Conservation (phyloP, 345 rosid species). For the Noccaea caerulescens region DNA sequence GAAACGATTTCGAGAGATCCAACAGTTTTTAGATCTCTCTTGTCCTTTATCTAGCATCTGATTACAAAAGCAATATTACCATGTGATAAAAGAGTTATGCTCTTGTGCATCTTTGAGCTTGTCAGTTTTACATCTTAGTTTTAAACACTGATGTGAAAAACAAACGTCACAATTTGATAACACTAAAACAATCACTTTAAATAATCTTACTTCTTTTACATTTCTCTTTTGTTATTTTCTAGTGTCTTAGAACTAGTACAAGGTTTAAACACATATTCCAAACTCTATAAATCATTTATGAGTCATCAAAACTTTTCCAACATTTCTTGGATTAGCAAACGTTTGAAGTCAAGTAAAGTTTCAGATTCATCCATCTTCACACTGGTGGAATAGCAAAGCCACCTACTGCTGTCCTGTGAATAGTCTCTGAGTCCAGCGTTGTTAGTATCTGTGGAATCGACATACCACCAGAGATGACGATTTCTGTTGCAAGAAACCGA, state of each 20-base stretch:
- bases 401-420: conserved; percentile 41
- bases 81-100: not conserved
- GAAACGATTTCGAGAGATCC: conserved; percentile 1
- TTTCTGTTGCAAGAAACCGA: conserved; percentile 48
- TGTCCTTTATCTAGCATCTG: conserved; percentile 1
- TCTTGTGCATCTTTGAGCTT: not conserved
- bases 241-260: conserved; percentile 8
- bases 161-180: not conserved
- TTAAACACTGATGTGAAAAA: too few relatives aligned
- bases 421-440: conserved; percentile 48
- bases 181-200: not conserved
- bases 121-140: not conserved
- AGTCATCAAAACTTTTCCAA: conserved; percentile 4
- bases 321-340: conserved; percentile 22
- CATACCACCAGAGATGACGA: conserved; percentile 73
- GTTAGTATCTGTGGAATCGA: conserved; percentile 65
- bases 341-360: not conserved
- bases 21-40: not conserved
- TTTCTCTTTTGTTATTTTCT: conserved; percentile 9
- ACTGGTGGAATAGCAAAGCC: conserved; percentile 50
- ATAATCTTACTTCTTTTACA: not conserved
- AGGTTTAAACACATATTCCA: conserved; percentile 18
- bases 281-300: conserved; percentile 13
- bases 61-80: not conserved
- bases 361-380: conserved; percentile 14